phyloP scores from a whole-genome alignment of 2,329 filamentous ascomycete genomes.

The Bipolaris zeicola region DNA sequence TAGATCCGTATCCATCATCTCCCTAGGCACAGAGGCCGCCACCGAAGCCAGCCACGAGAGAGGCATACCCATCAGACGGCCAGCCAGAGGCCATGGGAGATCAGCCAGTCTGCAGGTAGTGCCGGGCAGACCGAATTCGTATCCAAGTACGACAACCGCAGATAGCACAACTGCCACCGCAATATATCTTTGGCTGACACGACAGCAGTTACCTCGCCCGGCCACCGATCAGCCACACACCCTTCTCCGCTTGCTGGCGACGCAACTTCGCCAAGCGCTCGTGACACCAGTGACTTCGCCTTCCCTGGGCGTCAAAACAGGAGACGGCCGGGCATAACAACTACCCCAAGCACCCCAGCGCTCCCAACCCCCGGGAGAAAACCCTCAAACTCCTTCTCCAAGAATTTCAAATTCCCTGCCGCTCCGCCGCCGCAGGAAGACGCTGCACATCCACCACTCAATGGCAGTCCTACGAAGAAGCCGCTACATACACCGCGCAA shows the following conservation, averaged over 20 bases:
- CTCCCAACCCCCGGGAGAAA: constrained; percentile 47
- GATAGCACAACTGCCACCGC: background rate
- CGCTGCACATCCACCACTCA: constrained; percentile 34
- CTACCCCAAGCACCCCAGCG: constrained; percentile 50
- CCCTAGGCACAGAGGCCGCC: constrained; percentile 52
- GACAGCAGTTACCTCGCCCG: constrained; percentile 36
- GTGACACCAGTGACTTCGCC: constrained; percentile 35
- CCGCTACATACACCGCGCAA: constrained; percentile 38
- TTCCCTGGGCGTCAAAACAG: constrained; percentile 39
- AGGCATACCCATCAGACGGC: constrained; percentile 48
- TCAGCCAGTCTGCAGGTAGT: constrained; percentile 82
- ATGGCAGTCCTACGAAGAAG: constrained; percentile 45
- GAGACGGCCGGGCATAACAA: constrained; percentile 38
- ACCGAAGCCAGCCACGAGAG: constrained; percentile 39
- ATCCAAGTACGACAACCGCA: constrained; percentile 32
- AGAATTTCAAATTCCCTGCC: constrained; percentile 64
- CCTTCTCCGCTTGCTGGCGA: constrained; percentile 52
- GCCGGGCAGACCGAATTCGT: constrained; percentile 51
- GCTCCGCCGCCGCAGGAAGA: constrained; percentile 42
- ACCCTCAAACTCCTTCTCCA: constrained; percentile 50
- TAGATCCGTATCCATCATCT: constrained; percentile 58
- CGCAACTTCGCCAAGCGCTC: constrained; percentile 41
- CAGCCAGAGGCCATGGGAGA: constrained; percentile 70
- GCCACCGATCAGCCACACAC: constrained; percentile 43
- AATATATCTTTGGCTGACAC: constrained; percentile 23